Evolutionary conservation across 2,329 filamentous ascomycete species (phyloP), one percentile per base, ranked within the genome.

Genomic region (Pestalotiopsis sp.): DNA sequence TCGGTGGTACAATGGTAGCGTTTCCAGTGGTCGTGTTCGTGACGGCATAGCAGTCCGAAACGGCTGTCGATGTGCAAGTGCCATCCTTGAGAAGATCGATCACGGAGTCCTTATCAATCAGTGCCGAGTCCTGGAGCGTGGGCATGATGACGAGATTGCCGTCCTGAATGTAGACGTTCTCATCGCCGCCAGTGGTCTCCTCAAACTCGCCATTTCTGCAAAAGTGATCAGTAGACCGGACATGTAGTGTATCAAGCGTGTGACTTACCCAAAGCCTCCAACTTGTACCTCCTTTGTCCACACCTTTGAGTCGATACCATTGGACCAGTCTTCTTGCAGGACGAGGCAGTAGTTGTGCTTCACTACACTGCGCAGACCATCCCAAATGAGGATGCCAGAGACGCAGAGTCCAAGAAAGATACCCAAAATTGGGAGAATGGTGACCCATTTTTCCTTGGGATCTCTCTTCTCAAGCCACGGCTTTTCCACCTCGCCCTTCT

Each of bases 401-500:
- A 95, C 81, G 2, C 79, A 87, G 45, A 95, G 78, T 14, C 93
- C 93, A 14, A 94, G 70, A 3, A 90, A 62, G 64, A 96, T 88
- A 61, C 93, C 93, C 27, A 93, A 78, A 57, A 94, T 77, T 2
- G 93, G 93, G 68, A 97, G 87, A 71, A 95, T 94, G 2, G 91
- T 94, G 9, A 93, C 90, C 93, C 93, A 96, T 83, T 94, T 96
- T 84, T 95, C 92, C 78, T 90, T 92, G 13, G 91, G 90, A 72
- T 95, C 91, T 68, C 84, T 89, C 77, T 90, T 91, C n/a, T 87
- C 80, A 52, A 92, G 80, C 93, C 93, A 96, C 13, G 93, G 92
- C 81, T 93, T 91, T 77, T 94, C 91, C 3, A 93, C 80, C 63
- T 93, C 88, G 57, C 89, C 92, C 78, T 93, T 93, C 77, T 86